Conservation (phyloP, 257 asterid species). For the Jaltomata sinuosa region DNA sequence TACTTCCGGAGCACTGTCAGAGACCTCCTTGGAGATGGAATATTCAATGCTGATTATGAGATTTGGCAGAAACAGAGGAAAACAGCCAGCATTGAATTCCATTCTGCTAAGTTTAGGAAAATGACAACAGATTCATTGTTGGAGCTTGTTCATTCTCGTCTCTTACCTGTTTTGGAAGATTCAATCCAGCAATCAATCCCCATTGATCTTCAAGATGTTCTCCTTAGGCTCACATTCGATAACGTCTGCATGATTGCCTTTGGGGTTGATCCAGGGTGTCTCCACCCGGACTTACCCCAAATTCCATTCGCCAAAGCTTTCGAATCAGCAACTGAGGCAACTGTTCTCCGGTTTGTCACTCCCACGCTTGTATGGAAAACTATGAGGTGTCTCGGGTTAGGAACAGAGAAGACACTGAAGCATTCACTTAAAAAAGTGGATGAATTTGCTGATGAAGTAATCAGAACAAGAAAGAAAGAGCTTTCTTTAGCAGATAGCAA, state of each 20-base stretch:
- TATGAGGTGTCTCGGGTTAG: conserved; percentile 49
- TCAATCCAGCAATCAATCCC: conserved; percentile 14
- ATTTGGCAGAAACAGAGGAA: conserved; percentile 78
- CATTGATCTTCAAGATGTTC: conserved; percentile 66
- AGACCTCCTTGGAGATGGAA: conserved; percentile 83
- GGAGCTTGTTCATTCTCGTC: conserved; percentile 68
- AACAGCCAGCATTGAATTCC: conserved; percentile 81
- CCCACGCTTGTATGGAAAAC: conserved; percentile 74
- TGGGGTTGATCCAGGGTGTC: conserved; percentile 91
- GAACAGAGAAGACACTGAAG: conserved; percentile 52
- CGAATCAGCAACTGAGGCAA: conserved; percentile 86
- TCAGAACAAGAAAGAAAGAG: conserved; percentile 62
- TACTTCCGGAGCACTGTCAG: conserved; percentile 54
- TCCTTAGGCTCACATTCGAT: conserved; percentile 74
- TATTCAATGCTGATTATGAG: conserved; percentile 73
- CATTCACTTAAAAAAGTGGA: conserved; percentile 53
- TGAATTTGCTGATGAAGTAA: conserved; percentile 63
- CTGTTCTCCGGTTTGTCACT: conserved; percentile 51
- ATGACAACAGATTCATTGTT: conserved; percentile 61
- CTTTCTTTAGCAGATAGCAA: conserved; percentile 12
- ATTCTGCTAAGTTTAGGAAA: conserved; percentile 59
- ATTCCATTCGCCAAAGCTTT: conserved; percentile 78
- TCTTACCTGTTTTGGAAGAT: conserved; percentile 62
- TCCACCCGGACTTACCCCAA: conserved; percentile 61
- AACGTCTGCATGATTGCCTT: conserved; percentile 95